phyloP scores from a whole-genome alignment of 176 grass and related monocot genomes.

The Juncus effusus region DNA sequence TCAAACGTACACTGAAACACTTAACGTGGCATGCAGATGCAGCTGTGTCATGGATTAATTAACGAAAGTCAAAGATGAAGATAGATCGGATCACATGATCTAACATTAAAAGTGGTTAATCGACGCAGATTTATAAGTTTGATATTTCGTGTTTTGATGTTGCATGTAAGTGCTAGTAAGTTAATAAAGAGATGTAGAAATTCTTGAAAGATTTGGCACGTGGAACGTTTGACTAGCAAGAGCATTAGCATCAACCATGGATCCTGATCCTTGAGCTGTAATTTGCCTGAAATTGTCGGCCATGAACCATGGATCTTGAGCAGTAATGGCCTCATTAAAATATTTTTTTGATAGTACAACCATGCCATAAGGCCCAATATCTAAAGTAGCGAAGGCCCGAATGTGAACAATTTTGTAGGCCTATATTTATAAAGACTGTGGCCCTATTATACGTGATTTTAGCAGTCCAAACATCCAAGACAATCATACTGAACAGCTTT shows the following conservation, averaged over 20 bases:
- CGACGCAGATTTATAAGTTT: neutral
- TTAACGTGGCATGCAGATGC: constrained; percentile 3
- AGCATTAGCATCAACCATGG: neutral
- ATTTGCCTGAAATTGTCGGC: too few species aligned
- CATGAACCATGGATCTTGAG: too few species aligned
- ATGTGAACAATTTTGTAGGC: too few species aligned
- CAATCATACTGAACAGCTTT: too few species aligned
- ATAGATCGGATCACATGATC: constrained; percentile 23
- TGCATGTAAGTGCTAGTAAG: constrained; percentile 9
- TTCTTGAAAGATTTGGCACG: neutral
- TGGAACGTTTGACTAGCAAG: constrained; percentile 15
- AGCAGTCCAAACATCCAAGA: too few species aligned
- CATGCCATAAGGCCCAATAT: too few species aligned
- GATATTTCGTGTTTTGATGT: neutral
- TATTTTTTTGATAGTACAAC: too few species aligned
- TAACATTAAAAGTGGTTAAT: constrained; percentile 8
- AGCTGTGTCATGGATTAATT: constrained; percentile 2
- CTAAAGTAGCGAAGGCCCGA: too few species aligned
- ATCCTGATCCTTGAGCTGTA: too few species aligned
- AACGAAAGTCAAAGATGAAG: constrained; percentile 17
- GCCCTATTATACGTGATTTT: too few species aligned
- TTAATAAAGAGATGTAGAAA: neutral
- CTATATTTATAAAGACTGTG: too few species aligned
- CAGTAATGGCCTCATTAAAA: too few species aligned
- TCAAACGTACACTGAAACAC: neutral